phyloP scores from a whole-genome alignment of 768 basidiomycete genomes.

The Auricularia sp. region DNA sequence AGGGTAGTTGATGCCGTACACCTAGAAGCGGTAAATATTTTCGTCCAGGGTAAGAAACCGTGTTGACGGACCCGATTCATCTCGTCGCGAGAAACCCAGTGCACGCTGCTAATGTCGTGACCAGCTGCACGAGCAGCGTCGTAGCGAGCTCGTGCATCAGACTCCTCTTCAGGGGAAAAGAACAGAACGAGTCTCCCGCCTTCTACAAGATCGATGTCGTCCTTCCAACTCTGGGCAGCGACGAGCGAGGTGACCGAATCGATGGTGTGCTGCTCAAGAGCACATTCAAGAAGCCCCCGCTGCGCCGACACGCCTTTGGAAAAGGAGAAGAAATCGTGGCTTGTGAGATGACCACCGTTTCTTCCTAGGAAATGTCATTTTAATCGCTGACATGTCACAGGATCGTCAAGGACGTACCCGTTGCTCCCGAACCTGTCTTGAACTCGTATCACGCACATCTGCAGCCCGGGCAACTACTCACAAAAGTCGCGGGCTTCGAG shows the following conservation, averaged over 20 bases:
- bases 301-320: background rate
- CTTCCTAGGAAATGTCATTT: slow-evolving; percentile 37
- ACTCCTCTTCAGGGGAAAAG: slow-evolving; percentile 36
- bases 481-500: slow-evolving; percentile 84
- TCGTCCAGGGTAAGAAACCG: background rate
- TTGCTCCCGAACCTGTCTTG: slow-evolving; percentile 59
- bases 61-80: slow-evolving; percentile 34
- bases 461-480: slow-evolving; percentile 29
- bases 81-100: slow-evolving; percentile 39
- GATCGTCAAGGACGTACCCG: slow-evolving; percentile 34
- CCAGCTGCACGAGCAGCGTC: slow-evolving; percentile 46
- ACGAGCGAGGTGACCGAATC: slow-evolving; percentile 41
- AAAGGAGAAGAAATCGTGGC: slow-evolving; percentile 40
- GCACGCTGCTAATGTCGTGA: slow-evolving; percentile 32
- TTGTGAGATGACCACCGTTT: slow-evolving; percentile 70
- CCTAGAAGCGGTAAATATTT: slow-evolving; percentile 14
- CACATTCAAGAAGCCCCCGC: slow-evolving; percentile 39
- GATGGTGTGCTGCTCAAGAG: slow-evolving; percentile 50
- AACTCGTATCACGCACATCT: slow-evolving; percentile 14
- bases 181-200: slow-evolving; percentile 45
- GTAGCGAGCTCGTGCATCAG: slow-evolving; percentile 33
- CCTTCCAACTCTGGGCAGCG: slow-evolving; percentile 29
- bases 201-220: slow-evolving; percentile 51
- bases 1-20: slow-evolving; percentile 41
- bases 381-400: background rate